Evolutionary conservation across 129 eudicot species (phyloP).

Genomic region (Artemisia argyi): DNA sequence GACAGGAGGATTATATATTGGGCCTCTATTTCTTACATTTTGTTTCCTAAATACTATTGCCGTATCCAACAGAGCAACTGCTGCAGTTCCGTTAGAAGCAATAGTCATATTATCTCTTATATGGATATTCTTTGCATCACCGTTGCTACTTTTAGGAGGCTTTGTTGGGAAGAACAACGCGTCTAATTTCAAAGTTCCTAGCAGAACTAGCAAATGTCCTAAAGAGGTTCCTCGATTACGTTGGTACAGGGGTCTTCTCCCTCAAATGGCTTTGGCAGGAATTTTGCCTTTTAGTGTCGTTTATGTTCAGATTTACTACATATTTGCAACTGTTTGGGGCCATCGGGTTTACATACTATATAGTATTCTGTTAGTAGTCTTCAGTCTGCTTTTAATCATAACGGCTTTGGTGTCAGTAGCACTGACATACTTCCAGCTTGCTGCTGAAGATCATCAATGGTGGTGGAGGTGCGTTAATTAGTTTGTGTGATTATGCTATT

Average conservation of each 20-base stretch:
- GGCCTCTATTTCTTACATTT: slow-evolving; percentile 47
- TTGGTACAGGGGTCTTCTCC: slow-evolving; percentile 54
- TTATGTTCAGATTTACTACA: slow-evolving; percentile 38
- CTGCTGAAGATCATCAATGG: slow-evolving; percentile 73
- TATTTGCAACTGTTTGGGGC: slow-evolving; percentile 51
- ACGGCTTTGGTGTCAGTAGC: slow-evolving; percentile 59
- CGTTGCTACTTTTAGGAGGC: slow-evolving; percentile 51
- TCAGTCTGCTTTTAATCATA: slow-evolving; percentile 48
- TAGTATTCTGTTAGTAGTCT: slow-evolving; percentile 38
- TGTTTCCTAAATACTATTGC: slow-evolving; percentile 40
- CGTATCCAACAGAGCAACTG: slow-evolving; percentile 35
- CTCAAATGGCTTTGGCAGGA: slow-evolving; percentile 73
- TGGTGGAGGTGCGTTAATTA: slow-evolving; percentile 48
- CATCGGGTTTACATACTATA: slow-evolving; percentile 47
- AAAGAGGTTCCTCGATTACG: slow-evolving; percentile 48
- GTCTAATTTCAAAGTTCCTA: slow-evolving; percentile 53
- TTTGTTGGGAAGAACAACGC: slow-evolving; percentile 45
- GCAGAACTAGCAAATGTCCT: slow-evolving; percentile 47
- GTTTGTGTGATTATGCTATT: background rate
- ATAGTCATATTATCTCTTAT: slow-evolving; percentile 39
- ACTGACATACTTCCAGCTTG: slow-evolving; percentile 66
- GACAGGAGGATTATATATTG: slow-evolving; percentile 39
- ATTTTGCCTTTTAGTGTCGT: slow-evolving; percentile 56
- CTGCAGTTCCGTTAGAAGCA: slow-evolving; percentile 46
- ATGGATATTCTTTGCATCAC: slow-evolving; percentile 45